phyloP scores from a whole-genome alignment of 257 asterid species.

The Solanum bulbocastanum region DNA sequence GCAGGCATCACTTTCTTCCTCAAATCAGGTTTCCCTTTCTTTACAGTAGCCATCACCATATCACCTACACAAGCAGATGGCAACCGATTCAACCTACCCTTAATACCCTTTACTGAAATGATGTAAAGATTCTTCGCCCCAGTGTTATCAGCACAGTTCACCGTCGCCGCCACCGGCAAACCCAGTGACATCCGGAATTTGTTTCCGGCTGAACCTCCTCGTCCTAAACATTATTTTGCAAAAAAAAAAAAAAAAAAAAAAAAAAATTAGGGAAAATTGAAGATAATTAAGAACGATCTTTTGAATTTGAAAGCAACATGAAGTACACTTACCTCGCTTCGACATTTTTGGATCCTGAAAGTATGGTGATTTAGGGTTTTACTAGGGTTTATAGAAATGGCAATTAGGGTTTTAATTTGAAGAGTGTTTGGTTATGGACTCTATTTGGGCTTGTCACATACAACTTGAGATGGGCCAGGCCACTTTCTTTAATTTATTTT shows the following conservation, averaged over 20 bases:
- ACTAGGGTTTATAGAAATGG: neutral
- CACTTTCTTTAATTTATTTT: neutral
- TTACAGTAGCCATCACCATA: slow-evolving; percentile 71
- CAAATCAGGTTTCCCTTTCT: slow-evolving; percentile 62
- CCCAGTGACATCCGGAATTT: slow-evolving; percentile 59
- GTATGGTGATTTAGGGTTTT: neutral
- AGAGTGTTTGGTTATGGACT: neutral
- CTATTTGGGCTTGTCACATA: neutral
- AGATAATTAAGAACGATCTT: neutral
- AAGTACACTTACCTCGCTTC: slow-evolving; percentile 26
- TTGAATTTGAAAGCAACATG: neutral
- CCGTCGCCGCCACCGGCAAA: slow-evolving; percentile 65
- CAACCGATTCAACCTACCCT: slow-evolving; percentile 50
- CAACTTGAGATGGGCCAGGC: neutral
- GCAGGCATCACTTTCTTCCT: slow-evolving; percentile 71
- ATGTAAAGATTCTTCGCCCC: slow-evolving; percentile 52
- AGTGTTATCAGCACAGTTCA: slow-evolving; percentile 49
- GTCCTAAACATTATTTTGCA: slow-evolving; percentile 19
- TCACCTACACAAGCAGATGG: slow-evolving; percentile 67
- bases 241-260: neutral
- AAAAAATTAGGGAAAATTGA: neutral
- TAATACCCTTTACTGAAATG: slow-evolving; percentile 51
- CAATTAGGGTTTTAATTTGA: neutral
- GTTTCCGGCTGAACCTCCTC: slow-evolving; percentile 65
- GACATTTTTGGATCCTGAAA: slow-evolving; percentile 22